These are phyloP conservation scores for Podospora anserina DNA, from an alignment of 495 filamentous ascomycete genomes.

Conservation along the genomic window DNA sequence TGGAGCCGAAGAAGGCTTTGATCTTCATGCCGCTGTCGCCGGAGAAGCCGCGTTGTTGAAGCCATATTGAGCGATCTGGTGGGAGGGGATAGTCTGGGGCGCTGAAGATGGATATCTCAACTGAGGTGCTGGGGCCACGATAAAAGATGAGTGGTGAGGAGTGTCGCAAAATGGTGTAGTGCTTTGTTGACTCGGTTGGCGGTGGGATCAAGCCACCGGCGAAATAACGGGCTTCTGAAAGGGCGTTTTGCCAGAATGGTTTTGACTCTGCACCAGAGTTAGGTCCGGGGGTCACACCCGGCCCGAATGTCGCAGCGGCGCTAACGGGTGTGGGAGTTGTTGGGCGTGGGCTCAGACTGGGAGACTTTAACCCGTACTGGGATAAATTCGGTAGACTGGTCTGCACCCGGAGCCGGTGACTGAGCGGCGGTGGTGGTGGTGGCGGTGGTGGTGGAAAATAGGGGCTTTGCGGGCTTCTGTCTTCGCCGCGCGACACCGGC, in stretches of 20 bases:
- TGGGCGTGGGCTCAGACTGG: slow-evolving; percentile 2
- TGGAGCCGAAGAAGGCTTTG: slow-evolving; percentile 55
- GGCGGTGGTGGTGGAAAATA: neutral
- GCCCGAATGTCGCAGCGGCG: slow-evolving; percentile 18
- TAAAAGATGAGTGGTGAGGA: slow-evolving; percentile 62
- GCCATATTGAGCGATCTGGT: slow-evolving; percentile 57
- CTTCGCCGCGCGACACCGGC: neutral
- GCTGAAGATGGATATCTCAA: slow-evolving; percentile 59
- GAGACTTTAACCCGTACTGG: neutral
- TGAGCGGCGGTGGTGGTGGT: neutral
- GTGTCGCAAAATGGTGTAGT: slow-evolving; percentile 65
- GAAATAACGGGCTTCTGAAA: slow-evolving; percentile 59
- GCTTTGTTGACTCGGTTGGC: slow-evolving; percentile 61
- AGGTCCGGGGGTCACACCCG: slow-evolving; percentile 7
- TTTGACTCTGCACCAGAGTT: neutral
- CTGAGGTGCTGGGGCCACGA: slow-evolving; percentile 58
- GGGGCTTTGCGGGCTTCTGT: neutral
- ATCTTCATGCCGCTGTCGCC: slow-evolving; percentile 66
- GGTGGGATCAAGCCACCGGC: slow-evolving; percentile 60
- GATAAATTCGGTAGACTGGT: slow-evolving; percentile 15
- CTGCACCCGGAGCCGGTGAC: slow-evolving; percentile 1
- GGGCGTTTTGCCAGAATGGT: slow-evolving; percentile 42
- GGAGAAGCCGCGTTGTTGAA: slow-evolving; percentile 64
- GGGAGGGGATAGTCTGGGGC: slow-evolving; percentile 53
- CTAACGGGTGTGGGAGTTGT: neutral